A percentile compares a stretch with the other conserved stretches of the same genome.
These are phyloP conservation scores for Adansonia digitata DNA, from an alignment of 345 rosid genomes.

Conservation along the genomic window DNA sequence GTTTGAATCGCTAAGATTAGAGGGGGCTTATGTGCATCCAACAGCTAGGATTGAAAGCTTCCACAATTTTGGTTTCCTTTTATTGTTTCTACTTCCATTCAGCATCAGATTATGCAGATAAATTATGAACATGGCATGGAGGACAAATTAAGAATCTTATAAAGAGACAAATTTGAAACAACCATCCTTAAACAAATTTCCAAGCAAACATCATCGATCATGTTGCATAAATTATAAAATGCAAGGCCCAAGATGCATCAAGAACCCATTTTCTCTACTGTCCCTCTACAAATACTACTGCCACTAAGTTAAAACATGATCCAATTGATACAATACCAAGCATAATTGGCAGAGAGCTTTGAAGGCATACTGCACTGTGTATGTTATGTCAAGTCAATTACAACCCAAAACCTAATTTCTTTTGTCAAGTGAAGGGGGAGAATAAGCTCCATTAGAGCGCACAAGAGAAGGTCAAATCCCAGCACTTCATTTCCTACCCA, in stretches of 20 bases:
- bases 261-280: background rate
- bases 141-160: background rate
- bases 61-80: background rate
- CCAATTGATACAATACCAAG: background rate
- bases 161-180: background rate
- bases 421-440: background rate
- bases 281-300: background rate
- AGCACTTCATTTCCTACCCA: background rate
- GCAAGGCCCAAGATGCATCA: background rate
- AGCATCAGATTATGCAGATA: background rate
- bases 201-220: background rate
- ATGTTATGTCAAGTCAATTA: too few relatives aligned
- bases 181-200: background rate
- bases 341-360: background rate
- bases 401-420: background rate
- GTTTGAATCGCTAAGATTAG: background rate
- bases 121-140: background rate
- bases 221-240: constrained; percentile 1
- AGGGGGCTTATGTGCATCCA: background rate
- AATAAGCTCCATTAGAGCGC: background rate
- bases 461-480: background rate
- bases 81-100: background rate
- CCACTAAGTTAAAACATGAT: background rate
- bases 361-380: background rate
- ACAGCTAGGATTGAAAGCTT: background rate